Evolutionary conservation across 805 yeast species (phyloP), one percentile per base, ranked within the genome.

Genomic region (Sungouiozyma ichnusensis): DNA sequence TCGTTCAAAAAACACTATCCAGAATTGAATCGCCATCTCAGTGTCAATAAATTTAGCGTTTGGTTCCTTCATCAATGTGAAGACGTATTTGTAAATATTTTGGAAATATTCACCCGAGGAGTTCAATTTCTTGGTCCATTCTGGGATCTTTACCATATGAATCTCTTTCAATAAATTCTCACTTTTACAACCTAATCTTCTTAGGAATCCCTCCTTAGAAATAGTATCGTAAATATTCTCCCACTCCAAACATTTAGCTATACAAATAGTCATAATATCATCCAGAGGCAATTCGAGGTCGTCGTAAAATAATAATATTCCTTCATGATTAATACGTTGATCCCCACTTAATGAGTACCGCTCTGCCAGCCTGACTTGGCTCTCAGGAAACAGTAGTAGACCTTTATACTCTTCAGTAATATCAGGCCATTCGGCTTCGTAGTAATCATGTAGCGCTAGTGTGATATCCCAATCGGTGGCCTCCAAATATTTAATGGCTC

Each of bases 281-380:
- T 90, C 97, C 1, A 87, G 81, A 13, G 76, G 76, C 33, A 81
- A 68, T 0, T 74, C 78, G 37, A 90, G 62, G 51, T 81, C 95
- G 14, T 68, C 69, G 17, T 90, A 64, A 51, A 79, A 85, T 33
- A 55, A 49, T 8, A 88, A 58, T 0, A 96, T 81, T 0, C 95
- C 96, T 44, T 85, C 92, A 8, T 84, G 68, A 19, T 79, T 90
- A 33, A 87, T 84, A 1, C 56, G 56, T 8, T 32, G 39, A 9
- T 56, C 48, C 3, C 48, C 54, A 15, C 35, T 43, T 11, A 54
- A 48, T 3, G 52, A 46, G 38, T 55, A 54, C 19, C 40, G 47
- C 9, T 51, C 45, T 38, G 51, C 55, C 11, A 56, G 20, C 1
- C 36, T 42, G 1, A 49, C 35, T 35, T 56, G 31, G 16, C 51